A percentile compares a stretch with the other conserved stretches of the same genome.
These are phyloP conservation scores for Fusarium chuoi DNA, from an alignment of 2,329 filamentous ascomycete species.

Conservation along the genomic window DNA sequence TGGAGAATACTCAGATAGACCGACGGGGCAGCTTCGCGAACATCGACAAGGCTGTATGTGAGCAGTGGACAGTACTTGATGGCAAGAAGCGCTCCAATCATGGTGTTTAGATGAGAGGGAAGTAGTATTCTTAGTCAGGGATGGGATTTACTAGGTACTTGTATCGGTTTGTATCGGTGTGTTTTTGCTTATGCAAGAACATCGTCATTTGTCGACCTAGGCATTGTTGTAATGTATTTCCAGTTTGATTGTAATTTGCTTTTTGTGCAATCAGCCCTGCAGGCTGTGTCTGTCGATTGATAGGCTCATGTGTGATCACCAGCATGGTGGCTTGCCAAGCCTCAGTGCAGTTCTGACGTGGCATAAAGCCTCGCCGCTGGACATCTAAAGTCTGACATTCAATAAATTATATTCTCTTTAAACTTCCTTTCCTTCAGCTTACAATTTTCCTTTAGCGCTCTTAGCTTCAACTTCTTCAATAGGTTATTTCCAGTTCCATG, in stretches of 20 bases:
- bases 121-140: not conserved
- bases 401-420: not conserved
- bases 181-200: not conserved
- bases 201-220: not conserved
- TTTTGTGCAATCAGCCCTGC: fast-evolving
- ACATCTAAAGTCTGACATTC: not conserved
- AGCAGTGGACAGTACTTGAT: not conserved
- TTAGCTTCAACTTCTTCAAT: fast-evolving
- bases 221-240: fast-evolving
- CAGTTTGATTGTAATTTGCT: not conserved
- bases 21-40: not conserved
- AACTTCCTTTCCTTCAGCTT: fast-evolving
- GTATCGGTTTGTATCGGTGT: too few species aligned
- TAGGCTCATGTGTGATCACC: not conserved
- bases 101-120: not conserved
- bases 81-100: not conserved
- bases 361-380: not conserved
- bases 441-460: fast-evolving
- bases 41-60: not conserved
- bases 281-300: not conserved
- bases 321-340: not conserved
- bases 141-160: too few species aligned
- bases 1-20: not conserved
- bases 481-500: fast-evolving
- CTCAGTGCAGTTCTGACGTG: not conserved